A percentile compares a stretch with the other conserved stretches of the same genome.
Evolutionary conservation across 139 green algal species (phyloP).

Genomic region (Penium margaritaceum): DNA sequence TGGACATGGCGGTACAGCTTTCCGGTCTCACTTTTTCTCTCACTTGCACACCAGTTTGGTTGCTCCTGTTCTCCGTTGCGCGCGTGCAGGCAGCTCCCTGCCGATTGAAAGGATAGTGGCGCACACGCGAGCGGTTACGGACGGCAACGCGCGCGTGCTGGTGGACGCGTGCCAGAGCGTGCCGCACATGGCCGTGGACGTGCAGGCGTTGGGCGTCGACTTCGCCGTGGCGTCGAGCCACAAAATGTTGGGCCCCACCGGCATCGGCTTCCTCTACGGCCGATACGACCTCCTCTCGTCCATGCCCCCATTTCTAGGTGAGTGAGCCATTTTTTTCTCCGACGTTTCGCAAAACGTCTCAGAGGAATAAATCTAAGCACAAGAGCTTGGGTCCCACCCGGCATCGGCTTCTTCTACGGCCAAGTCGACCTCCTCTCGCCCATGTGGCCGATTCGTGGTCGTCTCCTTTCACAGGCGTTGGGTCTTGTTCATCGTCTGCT

Average conservation of each 20-base stretch:
- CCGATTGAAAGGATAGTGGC: background rate
- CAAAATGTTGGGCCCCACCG: slow-evolving; percentile 77
- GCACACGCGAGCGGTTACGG: too few species aligned
- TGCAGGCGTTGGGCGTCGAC: slow-evolving; percentile 78
- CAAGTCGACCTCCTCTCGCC: slow-evolving; percentile 70
- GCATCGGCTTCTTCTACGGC: slow-evolving; percentile 96
- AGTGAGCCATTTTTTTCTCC: too few species aligned
- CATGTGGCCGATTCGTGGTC: slow-evolving; percentile 89
- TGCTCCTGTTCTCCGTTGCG: too few species aligned
- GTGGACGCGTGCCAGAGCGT: slow-evolving; percentile 94
- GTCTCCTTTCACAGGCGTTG: too few species aligned
- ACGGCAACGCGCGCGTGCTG: too few species aligned
- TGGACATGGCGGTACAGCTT: too few species aligned
- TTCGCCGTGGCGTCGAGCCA: slow-evolving; percentile 88
- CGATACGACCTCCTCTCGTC: slow-evolving; percentile 68
- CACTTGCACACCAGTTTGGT: too few species aligned
- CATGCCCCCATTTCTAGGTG: slow-evolving; percentile 88
- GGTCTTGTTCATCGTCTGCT: too few species aligned
- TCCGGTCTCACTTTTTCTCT: too few species aligned
- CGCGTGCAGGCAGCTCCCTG: too few species aligned
- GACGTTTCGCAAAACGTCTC: too few species aligned
- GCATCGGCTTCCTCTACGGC: slow-evolving; percentile 96
- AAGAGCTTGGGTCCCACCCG: slow-evolving; percentile 86
- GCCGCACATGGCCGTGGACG: slow-evolving; percentile 88
- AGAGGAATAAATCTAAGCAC: too few species aligned